These are phyloP conservation scores for Nothopassalora personata DNA, from an alignment of 2,329 filamentous ascomycete species.

Conservation along the genomic window DNA sequence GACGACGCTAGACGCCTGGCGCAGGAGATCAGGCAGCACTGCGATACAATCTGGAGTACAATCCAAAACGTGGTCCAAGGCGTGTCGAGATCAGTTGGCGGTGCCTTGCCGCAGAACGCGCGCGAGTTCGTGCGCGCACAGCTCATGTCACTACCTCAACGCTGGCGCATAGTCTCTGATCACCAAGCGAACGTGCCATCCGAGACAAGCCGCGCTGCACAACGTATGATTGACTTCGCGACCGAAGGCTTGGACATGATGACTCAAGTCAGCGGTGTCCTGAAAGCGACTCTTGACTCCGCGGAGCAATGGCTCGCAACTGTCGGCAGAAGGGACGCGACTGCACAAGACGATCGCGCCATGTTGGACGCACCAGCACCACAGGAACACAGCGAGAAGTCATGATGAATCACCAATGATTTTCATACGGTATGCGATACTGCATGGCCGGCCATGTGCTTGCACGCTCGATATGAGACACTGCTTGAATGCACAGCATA, in stretches of 20 bases:
- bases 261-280: conserved; percentile 77
- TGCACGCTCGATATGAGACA: not conserved
- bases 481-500: not conserved
- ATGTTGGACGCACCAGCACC: conserved; percentile 13
- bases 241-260: conserved; percentile 93
- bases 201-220: conserved; percentile 55
- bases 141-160: conserved; percentile 74
- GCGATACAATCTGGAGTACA: conserved; percentile 45
- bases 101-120: conserved; percentile 84
- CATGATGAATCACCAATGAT: conserved; percentile 1
- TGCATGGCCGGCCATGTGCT: not conserved
- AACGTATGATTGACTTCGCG: conserved; percentile 77
- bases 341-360: not conserved
- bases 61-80: conserved; percentile 76
- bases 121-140: conserved; percentile 75
- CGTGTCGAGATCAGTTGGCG: conserved; percentile 86
- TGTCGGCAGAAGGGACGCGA: conserved; percentile 22
- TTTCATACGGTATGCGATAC: not conserved
- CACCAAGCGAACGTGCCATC: conserved; percentile 28
- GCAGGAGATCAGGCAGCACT: conserved; percentile 66
- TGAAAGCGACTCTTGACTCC: conserved; percentile 83
- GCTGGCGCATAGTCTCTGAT: conserved; percentile 66
- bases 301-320: conserved; percentile 84
- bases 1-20: conserved; percentile 56
- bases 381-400: conserved; percentile 13